Evolutionary conservation across 139 green algal genomes (phyloP).

Genomic region (Coelastrella sp.): DNA sequence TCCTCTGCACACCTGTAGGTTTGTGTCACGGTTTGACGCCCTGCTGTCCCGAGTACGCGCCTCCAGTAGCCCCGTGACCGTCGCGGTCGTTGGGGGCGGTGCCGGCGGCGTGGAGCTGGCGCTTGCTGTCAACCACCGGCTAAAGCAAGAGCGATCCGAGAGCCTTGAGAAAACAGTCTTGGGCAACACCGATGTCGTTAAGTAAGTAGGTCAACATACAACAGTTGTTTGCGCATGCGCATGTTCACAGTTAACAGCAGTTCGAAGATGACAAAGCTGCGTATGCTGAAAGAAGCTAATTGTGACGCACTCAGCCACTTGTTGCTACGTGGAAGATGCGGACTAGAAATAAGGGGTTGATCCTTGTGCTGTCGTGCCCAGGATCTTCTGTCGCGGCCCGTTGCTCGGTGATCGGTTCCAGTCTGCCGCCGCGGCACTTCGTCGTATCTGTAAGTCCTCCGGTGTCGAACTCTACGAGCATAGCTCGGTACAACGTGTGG

Average conservation of each 20-base stretch:
- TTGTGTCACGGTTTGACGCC: conserved; percentile 67
- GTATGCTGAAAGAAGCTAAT: neutral
- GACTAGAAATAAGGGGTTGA: too few species aligned
- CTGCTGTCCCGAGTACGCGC: conserved; percentile 47
- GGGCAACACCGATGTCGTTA: neutral
- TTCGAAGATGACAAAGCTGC: neutral
- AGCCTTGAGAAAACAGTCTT: neutral
- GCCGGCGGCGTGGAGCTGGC: conserved; percentile 92
- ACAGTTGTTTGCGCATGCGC: neutral
- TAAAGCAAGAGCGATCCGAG: conserved; percentile 70
- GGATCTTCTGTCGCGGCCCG: conserved; percentile 56
- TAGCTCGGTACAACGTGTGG: neutral
- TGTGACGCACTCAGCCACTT: too few species aligned
- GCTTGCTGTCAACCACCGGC: conserved; percentile 80
- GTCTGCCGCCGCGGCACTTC: conserved; percentile 55
- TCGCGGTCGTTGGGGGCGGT: conserved; percentile 93
- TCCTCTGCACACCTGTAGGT: conserved; percentile 53
- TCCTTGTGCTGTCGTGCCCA: conserved; percentile 17
- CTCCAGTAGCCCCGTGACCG: conserved; percentile 44
- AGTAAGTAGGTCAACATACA: neutral
- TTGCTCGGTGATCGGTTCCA: conserved; percentile 56
- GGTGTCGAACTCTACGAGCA: conserved; percentile 51
- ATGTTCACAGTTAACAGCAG: neutral
- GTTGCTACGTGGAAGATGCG: too few species aligned
- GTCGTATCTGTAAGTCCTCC: conserved; percentile 27